These are phyloP conservation scores for Jimgerdemannia flammicorona DNA, from an alignment of 192 early-diverging fungal genomes.

Conservation along the genomic window DNA sequence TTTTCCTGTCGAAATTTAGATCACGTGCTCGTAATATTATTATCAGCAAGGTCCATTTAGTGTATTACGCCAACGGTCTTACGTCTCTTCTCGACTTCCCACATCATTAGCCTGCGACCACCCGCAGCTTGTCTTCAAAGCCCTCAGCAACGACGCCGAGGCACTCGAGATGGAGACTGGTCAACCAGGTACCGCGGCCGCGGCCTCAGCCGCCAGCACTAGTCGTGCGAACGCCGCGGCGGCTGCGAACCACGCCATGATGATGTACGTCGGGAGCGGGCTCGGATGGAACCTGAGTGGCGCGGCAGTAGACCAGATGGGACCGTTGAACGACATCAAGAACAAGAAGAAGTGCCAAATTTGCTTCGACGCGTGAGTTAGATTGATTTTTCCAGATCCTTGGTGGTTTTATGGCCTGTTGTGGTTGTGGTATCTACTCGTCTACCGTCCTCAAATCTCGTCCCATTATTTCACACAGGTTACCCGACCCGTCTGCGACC, in stretches of 20 bases:
- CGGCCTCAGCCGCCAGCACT: background rate
- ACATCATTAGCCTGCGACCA: slow-evolving; percentile 24
- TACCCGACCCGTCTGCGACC: background rate
- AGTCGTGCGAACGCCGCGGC: slow-evolving; percentile 4
- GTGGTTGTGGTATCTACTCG: background rate
- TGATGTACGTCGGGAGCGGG: slow-evolving; percentile 14
- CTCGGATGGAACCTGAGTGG: slow-evolving; percentile 16
- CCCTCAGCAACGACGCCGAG: slow-evolving; percentile 26
- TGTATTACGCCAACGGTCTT: too few relatives aligned
- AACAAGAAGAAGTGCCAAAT: background rate
- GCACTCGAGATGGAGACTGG: slow-evolving; percentile 12
- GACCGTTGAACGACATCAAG: background rate
- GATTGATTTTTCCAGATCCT: too few relatives aligned
- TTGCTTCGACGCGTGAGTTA: background rate
- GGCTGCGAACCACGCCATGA: slow-evolving; percentile 6
- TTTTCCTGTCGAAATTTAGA: background rate
- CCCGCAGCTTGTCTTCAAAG: slow-evolving; percentile 31
- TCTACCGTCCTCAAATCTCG: background rate
- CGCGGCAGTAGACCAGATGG: background rate
- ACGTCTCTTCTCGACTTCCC: background rate
- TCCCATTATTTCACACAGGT: background rate
- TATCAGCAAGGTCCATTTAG: too few relatives aligned
- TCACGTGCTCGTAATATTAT: background rate
- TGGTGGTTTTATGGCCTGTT: too few relatives aligned
- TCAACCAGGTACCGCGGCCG: background rate